These are phyloP conservation scores for Mycena capillaripes DNA, from an alignment of 768 basidiomycete species.

Conservation along the genomic window DNA sequence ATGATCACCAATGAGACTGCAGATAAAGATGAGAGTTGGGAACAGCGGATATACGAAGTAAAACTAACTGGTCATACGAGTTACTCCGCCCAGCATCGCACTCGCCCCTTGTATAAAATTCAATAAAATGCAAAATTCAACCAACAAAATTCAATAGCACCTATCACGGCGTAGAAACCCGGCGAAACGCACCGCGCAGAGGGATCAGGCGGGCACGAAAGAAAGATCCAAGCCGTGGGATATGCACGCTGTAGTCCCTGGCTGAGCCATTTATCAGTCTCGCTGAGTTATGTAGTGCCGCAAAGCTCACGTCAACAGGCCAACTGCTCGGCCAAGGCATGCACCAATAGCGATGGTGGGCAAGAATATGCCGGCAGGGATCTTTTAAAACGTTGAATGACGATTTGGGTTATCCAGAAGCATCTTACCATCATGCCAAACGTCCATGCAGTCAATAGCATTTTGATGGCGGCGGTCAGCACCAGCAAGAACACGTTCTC, in stretches of 20 bases:
- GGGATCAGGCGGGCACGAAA: constrained; percentile 80
- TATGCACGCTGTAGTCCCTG: constrained; percentile 78
- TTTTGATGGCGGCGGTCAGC: constrained; percentile 72
- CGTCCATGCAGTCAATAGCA: constrained; percentile 79
- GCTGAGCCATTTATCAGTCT: constrained; percentile 49
- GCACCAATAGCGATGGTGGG: constrained; percentile 85
- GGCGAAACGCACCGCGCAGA: constrained; percentile 78
- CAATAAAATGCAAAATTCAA: too few species aligned
- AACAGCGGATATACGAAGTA: not conserved
- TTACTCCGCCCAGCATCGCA: constrained; percentile 84
- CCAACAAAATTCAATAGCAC: too few species aligned
- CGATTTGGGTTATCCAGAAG: not conserved
- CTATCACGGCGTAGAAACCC: constrained; percentile 84
- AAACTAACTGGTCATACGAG: constrained; percentile 78
- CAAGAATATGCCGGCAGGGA: constrained; percentile 83
- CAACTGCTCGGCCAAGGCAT: constrained; percentile 78
- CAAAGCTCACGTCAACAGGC: constrained; percentile 70
- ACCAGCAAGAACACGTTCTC: constrained; percentile 78
- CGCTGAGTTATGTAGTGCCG: not conserved
- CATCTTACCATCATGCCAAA: constrained; percentile 80
- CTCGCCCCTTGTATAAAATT: too few species aligned
- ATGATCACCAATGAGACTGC: constrained; percentile 83
- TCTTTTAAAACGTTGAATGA: constrained; percentile 50
- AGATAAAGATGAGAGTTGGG: not conserved
- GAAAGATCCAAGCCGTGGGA: constrained; percentile 78